These are phyloP conservation scores for Sanguinoderma infundibulare DNA, from an alignment of 1,284 basidiomycete genomes.

Conservation along the genomic window DNA sequence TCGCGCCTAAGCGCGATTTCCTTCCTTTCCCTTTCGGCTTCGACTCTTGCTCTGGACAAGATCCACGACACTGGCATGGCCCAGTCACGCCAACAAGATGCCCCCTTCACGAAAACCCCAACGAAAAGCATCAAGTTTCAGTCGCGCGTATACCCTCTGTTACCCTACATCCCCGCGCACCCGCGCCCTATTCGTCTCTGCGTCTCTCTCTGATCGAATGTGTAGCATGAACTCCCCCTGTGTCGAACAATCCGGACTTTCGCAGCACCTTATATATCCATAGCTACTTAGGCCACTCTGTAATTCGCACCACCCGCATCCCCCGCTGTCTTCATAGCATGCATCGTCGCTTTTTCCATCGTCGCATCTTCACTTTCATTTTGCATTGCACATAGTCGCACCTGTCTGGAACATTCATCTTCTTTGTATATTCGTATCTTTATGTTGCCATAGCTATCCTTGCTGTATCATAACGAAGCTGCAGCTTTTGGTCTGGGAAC, in stretches of 20 bases:
- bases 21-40: conserved; percentile 29
- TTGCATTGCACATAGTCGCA: background rate
- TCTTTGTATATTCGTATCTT: conserved; percentile 32
- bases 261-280: conserved; percentile 20
- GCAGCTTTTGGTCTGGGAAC: conserved; percentile 29
- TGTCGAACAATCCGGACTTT: conserved; percentile 32
- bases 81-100: conserved; percentile 29
- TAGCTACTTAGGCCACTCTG: conserved; percentile 31
- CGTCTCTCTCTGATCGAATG: conserved; percentile 34
- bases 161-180: conserved; percentile 33
- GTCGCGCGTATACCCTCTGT: conserved; percentile 14
- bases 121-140: conserved; percentile 27
- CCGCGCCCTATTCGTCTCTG: conserved; percentile 30
- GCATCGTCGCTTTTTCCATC: conserved; percentile 29
- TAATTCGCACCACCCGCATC: conserved; percentile 29
- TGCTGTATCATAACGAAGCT: conserved; percentile 34
- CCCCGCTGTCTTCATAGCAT: conserved; percentile 27
- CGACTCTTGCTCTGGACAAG: conserved; percentile 28
- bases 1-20: conserved; percentile 37
- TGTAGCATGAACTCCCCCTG: conserved; percentile 40
- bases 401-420: conserved; percentile 14
- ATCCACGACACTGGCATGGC: conserved; percentile 33
- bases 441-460: conserved; percentile 26
- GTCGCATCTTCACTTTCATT: background rate
- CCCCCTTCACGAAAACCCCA: conserved; percentile 32